Evolutionary conservation across 2,329 filamentous ascomycete genomes (phyloP), one percentile per base, ranked within the genome.

Genomic region (Scopulariopsis brevicaulis): DNA sequence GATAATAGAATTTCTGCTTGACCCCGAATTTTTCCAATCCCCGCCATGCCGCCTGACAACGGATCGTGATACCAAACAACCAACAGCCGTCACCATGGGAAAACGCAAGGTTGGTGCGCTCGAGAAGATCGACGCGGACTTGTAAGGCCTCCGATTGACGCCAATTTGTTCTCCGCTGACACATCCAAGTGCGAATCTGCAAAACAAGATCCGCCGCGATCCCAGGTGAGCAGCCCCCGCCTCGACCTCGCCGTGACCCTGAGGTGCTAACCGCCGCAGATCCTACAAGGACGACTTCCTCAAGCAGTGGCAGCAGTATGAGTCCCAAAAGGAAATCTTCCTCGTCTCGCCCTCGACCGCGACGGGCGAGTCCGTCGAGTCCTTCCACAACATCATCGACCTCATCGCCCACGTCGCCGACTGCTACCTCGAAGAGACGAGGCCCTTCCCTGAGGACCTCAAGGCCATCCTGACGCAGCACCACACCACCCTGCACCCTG

Each of bases 381-480:
- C 90, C 14, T 87, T 99, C 65, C 86, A 89, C 66, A 92, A 97
- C 67, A 81, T 96, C 64, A 88, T 99, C 65, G 93, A 97, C 67
- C 89, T 99, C 65, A 86, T 97, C 65, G 86, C 92, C 22, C 94
- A 99, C 73, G 88, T 95, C 61, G 88, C 93, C 68, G 92, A 96
- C 68, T 95, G 90, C 75, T 99, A 96, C 71, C 90, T 90, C 55
- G 82, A 87, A 59, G 81, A 93, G 61, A 92, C 91, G 1, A 78
- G 78, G 56, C 77, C 80, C 11, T 97, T 96, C 64, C 83, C 91
- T 24, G 79, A 85, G 50, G 89, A 96, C 62, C 77, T 99, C 54
- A 90, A 90, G 67, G 79, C 85, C 35, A 87, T 99, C 60, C 74
- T 99, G 53, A 83, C 83, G 54, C 78, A 86, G 64, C 90, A 97